A percentile compares a stretch with the other conserved stretches of the same genome.
These are phyloP conservation scores for Diaporthe sp. DNA, from an alignment of 2,329 filamentous ascomycete genomes.

Conservation along the genomic window DNA sequence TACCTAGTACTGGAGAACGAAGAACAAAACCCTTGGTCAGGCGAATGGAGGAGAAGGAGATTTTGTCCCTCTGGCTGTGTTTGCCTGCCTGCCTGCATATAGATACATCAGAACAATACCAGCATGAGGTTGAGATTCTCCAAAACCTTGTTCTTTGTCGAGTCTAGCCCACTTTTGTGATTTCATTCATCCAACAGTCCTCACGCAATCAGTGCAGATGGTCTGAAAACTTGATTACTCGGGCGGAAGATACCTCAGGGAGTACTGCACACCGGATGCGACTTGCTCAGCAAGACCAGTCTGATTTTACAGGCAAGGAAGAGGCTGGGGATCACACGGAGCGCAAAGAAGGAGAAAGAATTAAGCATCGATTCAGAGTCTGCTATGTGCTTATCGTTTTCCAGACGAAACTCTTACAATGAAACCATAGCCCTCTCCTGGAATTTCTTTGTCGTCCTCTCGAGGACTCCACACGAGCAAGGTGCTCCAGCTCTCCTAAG, in stretches of 20 bases:
- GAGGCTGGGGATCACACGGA: background rate
- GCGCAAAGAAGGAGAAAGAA: background rate
- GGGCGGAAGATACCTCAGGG: background rate
- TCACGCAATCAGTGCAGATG: background rate
- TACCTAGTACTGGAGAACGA: background rate
- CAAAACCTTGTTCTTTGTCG: background rate
- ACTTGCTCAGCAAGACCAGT: background rate
- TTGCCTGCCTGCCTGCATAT: conserved; percentile 17
- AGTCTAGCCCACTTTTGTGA: too few species aligned
- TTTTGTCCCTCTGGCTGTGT: conserved; percentile 11
- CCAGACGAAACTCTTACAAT: too few species aligned
- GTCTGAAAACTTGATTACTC: background rate
- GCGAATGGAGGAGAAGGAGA: conserved; percentile 9
- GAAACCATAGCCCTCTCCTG: too few species aligned
- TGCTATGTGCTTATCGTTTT: background rate
- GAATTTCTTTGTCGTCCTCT: background rate
- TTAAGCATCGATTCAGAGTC: background rate
- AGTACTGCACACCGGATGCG: too few species aligned
- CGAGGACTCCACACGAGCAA: background rate
- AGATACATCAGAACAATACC: conserved; percentile 28
- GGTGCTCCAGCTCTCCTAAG: background rate
- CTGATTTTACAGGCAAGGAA: background rate
- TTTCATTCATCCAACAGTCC: background rate
- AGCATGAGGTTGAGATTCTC: conserved; percentile 6
- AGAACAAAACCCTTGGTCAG: background rate